These are phyloP conservation scores for Poterioochromonas sp. DNA, from an alignment of 352 stramenopile genomes.

Conservation along the genomic window DNA sequence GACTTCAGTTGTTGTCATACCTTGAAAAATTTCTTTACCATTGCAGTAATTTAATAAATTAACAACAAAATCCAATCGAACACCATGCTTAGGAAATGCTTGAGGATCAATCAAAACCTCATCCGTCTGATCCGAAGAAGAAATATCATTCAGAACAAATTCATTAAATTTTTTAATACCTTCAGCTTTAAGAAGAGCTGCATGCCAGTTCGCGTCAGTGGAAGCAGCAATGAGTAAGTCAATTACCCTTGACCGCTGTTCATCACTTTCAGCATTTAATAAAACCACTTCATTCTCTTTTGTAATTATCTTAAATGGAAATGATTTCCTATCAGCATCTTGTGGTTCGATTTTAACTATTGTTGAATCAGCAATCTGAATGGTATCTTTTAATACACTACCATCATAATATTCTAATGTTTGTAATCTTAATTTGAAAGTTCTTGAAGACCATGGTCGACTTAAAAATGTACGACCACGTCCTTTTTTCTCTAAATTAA, in stretches of 20 bases:
- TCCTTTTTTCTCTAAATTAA: constrained; percentile 1
- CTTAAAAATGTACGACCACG: neutral
- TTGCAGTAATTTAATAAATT: too few species aligned
- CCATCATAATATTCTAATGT: neutral
- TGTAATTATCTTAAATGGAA: neutral
- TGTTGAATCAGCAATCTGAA: neutral
- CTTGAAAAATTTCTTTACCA: too few species aligned
- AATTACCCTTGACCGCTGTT: neutral
- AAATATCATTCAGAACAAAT: too few species aligned
- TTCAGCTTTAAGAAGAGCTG: too few species aligned
- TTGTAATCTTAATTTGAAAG: neutral
- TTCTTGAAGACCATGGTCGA: neutral
- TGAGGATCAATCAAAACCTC: too few species aligned
- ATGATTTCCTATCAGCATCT: neutral
- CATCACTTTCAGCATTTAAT: neutral
- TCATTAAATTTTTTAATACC: too few species aligned
- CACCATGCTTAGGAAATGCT: neutral
- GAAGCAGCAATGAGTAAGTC: neutral
- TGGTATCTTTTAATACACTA: neutral
- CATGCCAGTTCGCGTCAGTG: neutral
- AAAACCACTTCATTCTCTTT: neutral
- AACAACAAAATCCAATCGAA: neutral
- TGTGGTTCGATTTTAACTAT: too few species aligned
- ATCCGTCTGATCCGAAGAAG: too few species aligned
- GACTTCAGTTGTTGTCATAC: neutral